Evolutionary conservation across 441 rosid species (phyloP).

Genomic region (Arabidopsis lyrata): DNA sequence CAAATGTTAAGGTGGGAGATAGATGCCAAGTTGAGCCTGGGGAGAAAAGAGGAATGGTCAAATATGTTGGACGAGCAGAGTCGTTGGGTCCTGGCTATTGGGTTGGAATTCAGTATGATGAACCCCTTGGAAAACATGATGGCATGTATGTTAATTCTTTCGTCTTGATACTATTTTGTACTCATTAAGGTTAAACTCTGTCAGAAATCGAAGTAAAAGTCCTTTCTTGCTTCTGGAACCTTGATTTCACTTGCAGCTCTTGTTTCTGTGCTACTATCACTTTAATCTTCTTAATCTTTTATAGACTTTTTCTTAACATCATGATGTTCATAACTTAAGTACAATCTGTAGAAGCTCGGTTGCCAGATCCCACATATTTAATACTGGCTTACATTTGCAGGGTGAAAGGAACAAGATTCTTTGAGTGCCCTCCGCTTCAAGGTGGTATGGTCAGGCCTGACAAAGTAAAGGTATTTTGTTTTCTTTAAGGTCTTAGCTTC

Average conservation of each 20-base stretch:
- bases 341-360: conserved; percentile 11
- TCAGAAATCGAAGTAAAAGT: not conserved
- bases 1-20: conserved; percentile 71
- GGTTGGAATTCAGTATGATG: conserved; percentile 96
- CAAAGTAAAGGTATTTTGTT: conserved; percentile 63
- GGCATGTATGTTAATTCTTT: conserved; percentile 70
- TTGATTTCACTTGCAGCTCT: conserved; percentile 2
- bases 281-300: conserved; percentile 7
- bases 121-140: conserved; percentile 95
- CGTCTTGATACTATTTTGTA: conserved; percentile 17
- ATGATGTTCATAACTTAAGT: conserved; percentile 3
- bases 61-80: conserved; percentile 86
- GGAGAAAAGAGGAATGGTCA: conserved; percentile 90
- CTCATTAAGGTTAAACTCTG: not conserved
- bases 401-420: conserved; percentile 70
- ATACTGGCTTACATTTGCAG: conserved; percentile 46
- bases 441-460: conserved; percentile 77
- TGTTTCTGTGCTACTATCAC: conserved; percentile 16
- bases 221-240: conserved; percentile 9
- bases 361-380: conserved; percentile 23
- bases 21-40: conserved; percentile 98
- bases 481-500: conserved; percentile 1
- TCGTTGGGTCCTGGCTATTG: conserved; percentile 88
- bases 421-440: conserved; percentile 65
- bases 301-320: conserved; percentile 21